Conservation (phyloP, 2,329 filamentous ascomycete genomes). For the Colletotrichum caudatum region DNA sequence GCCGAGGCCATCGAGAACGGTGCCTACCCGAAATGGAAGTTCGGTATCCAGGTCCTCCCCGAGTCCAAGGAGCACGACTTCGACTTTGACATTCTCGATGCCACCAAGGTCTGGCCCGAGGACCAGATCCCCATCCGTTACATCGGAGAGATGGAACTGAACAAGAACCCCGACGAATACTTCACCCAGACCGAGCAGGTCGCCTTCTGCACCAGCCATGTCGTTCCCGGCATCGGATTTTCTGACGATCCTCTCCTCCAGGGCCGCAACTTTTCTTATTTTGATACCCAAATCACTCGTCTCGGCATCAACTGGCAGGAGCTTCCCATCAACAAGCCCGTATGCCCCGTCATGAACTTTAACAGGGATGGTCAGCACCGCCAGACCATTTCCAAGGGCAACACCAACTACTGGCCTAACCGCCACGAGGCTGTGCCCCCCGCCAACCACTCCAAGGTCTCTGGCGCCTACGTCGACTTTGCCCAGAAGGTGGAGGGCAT, state of each 20-base stretch:
- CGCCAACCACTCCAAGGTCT: conserved; percentile 60
- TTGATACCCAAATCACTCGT: conserved; percentile 76
- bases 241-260: conserved; percentile 81
- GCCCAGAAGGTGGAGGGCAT: conserved; percentile 74
- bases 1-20: conserved; percentile 79
- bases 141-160: conserved; percentile 83
- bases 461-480: conserved; percentile 78
- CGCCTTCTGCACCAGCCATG: conserved; percentile 83
- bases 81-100: conserved; percentile 87
- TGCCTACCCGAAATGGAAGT: conserved; percentile 81
- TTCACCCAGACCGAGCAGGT: conserved; percentile 87
- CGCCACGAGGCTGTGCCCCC: conserved; percentile 74
- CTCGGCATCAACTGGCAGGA: conserved; percentile 82
- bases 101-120: conserved; percentile 89
- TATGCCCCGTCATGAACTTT: conserved; percentile 80
- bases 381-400: conserved; percentile 79
- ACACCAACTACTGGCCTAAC: conserved; percentile 85
- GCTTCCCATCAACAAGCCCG: conserved; percentile 80
- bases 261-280: conserved; percentile 77
- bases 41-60: conserved; percentile 82
- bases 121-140: conserved; percentile 80
- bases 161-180: conserved; percentile 83
- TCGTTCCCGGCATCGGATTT: conserved; percentile 83
- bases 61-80: conserved; percentile 81
- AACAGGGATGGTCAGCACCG: conserved; percentile 80